Evolutionary conservation across 2,329 filamentous ascomycete genomes (phyloP).

Genomic region (Botrytis galanthina): DNA sequence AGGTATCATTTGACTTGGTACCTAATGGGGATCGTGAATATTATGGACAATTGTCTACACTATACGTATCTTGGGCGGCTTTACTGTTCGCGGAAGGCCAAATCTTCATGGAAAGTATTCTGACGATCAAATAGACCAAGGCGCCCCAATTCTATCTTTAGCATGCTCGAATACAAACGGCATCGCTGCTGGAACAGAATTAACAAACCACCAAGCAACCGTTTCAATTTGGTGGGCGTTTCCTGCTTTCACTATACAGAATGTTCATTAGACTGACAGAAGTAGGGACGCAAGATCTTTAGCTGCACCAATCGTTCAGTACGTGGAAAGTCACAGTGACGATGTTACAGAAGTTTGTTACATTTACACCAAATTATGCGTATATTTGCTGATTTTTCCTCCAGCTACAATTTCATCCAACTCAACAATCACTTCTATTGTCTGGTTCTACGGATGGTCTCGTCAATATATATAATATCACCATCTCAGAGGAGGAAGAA

Average conservation of each 20-base stretch:
- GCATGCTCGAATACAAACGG: constrained; percentile 57
- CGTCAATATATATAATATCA: constrained; percentile 72
- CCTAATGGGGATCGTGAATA: neutral
- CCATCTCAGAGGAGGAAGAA: constrained; percentile 71
- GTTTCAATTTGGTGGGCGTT: constrained; percentile 57
- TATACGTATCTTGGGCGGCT: neutral
- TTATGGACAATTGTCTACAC: neutral
- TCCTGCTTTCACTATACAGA: neutral
- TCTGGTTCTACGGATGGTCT: constrained; percentile 79
- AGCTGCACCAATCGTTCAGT: constrained; percentile 49
- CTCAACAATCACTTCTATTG: constrained; percentile 59
- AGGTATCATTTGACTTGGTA: neutral
- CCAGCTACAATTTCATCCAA: constrained; percentile 61
- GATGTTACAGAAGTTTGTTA: constrained; percentile 58
- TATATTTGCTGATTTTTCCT: constrained; percentile 34
- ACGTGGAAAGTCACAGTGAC: constrained; percentile 65
- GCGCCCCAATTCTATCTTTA: constrained; percentile 60
- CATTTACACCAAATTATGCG: neutral
- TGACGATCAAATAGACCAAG: constrained; percentile 40
- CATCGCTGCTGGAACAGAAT: constrained; percentile 71
- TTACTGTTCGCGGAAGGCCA: neutral
- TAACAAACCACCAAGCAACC: constrained; percentile 60
- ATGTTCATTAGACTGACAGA: constrained; percentile 10
- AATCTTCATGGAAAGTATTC: neutral
- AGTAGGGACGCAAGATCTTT: constrained; percentile 57